Evolutionary conservation across 106 monocot genomes (phyloP).

Genomic region (Posidonia australis): DNA sequence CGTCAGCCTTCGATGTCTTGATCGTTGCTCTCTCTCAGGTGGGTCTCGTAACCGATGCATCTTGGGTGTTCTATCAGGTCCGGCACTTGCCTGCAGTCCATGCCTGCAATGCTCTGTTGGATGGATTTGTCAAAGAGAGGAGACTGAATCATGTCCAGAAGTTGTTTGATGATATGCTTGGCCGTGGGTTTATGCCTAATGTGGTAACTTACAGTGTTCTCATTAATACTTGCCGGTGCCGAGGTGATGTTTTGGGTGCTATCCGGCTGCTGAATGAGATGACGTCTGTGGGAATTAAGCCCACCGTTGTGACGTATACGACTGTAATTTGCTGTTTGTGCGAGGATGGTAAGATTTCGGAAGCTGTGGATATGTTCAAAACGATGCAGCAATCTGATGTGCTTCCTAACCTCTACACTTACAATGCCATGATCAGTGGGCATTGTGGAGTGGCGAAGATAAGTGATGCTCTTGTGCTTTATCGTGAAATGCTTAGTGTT

Average conservation of each 20-base stretch:
- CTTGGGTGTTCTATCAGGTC: conserved; percentile 15
- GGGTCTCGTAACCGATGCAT: conserved; percentile 6
- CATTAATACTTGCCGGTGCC: conserved; percentile 24
- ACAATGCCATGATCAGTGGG: conserved; percentile 28
- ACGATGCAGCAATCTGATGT: conserved; percentile 17
- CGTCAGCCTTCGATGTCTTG: conserved; percentile 3
- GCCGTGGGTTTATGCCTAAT: conserved; percentile 21
- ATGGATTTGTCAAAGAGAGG: conserved; percentile 6
- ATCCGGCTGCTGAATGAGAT: conserved; percentile 23
- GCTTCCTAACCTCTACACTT: conserved; percentile 25
- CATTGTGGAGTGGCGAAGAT: conserved; percentile 2
- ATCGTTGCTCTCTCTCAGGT: conserved; percentile 5
- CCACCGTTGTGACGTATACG: conserved; percentile 31
- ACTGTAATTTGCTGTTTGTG: conserved; percentile 23
- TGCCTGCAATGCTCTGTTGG: conserved; percentile 25
- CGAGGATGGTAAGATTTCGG: conserved; percentile 14
- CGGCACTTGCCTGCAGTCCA: conserved; percentile 12
- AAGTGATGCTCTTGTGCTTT: conserved; percentile 10
- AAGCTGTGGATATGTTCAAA: conserved; percentile 12
- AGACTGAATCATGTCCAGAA: conserved; percentile 3
- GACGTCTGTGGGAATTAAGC: conserved; percentile 4
- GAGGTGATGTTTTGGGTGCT: conserved; percentile 16
- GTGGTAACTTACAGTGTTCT: conserved; percentile 30
- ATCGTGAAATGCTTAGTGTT: conserved; percentile 11
- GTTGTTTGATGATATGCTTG: conserved; percentile 26